phyloP scores from a whole-genome alignment of 148 eudicot species.

The Pharnaceum exiguum region DNA sequence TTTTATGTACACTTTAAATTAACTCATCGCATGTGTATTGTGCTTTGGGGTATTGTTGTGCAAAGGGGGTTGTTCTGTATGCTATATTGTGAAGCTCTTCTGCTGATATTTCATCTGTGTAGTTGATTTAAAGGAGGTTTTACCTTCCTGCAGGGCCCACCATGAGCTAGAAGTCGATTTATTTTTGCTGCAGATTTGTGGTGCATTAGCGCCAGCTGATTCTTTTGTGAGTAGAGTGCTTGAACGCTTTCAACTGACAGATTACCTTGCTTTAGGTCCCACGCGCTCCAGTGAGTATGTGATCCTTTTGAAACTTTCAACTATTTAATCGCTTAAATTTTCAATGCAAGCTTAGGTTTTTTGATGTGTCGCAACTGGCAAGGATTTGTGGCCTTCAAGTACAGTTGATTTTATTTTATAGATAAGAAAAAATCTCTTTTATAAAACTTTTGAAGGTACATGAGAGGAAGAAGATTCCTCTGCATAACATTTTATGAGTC shows the following conservation, averaged over 20 bases:
- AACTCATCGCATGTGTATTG: not conserved
- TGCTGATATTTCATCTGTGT: not conserved
- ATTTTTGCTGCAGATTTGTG: conserved; percentile 88
- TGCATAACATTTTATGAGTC: no score
- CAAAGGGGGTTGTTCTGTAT: not conserved
- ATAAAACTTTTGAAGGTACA: no score
- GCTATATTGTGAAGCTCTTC: not conserved
- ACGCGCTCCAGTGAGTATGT: conserved; percentile 88
- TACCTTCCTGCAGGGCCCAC: conserved; percentile 60
- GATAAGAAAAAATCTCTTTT: no score
- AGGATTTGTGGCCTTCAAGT: no score
- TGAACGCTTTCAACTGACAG: conserved; percentile 73
- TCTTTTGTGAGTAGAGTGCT: conserved; percentile 62
- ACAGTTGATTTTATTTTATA: no score
- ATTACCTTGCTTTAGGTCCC: conserved; percentile 57
- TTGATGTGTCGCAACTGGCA: no score
- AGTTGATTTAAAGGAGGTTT: not conserved
- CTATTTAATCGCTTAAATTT: not conserved
- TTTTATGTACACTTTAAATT: not conserved
- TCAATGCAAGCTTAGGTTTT: no score
- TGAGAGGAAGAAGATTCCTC: no score
- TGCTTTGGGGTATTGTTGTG: not conserved
- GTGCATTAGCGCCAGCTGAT: conserved; percentile 97
- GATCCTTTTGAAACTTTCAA: conserved; percentile 22
- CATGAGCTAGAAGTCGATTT: conserved; percentile 82